Evolutionary conservation across 345 rosid genomes (phyloP).

Genomic region (Eutrema japonicum): DNA sequence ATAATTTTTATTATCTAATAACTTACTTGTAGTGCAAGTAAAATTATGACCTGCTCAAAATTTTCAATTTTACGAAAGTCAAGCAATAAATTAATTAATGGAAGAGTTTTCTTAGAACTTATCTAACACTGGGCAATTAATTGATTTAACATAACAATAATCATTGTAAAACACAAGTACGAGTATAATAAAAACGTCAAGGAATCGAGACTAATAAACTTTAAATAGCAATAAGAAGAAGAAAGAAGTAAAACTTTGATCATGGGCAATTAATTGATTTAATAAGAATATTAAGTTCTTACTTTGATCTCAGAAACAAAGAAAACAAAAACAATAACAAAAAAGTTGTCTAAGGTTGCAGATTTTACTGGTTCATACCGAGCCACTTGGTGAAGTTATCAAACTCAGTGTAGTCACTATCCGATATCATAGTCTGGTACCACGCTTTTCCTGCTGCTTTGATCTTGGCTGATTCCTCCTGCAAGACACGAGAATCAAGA

Average conservation of each 20-base stretch:
- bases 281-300: background rate
- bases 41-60: background rate
- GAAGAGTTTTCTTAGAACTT: background rate
- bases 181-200: no score
- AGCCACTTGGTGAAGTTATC: slow-evolving; percentile 79
- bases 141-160: background rate
- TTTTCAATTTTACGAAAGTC: background rate
- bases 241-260: background rate
- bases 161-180: background rate
- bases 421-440: slow-evolving; percentile 77
- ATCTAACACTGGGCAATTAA: background rate
- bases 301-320: background rate
- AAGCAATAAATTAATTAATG: background rate
- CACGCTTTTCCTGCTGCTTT: slow-evolving; percentile 81
- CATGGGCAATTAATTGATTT: background rate
- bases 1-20: no score
- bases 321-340: background rate
- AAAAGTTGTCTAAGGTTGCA: background rate
- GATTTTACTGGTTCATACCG: slow-evolving; percentile 53
- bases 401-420: slow-evolving; percentile 71
- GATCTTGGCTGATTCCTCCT: slow-evolving; percentile 73
- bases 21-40: no score
- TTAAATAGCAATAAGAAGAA: background rate
- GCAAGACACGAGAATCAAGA: background rate
- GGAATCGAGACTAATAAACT: background rate